Percentiles rank a stretch among this genome's conserved stretches.
Evolutionary conservation across 371 early-diverging fungal species (phyloP).

Genomic region (Nematocida homosporus): DNA sequence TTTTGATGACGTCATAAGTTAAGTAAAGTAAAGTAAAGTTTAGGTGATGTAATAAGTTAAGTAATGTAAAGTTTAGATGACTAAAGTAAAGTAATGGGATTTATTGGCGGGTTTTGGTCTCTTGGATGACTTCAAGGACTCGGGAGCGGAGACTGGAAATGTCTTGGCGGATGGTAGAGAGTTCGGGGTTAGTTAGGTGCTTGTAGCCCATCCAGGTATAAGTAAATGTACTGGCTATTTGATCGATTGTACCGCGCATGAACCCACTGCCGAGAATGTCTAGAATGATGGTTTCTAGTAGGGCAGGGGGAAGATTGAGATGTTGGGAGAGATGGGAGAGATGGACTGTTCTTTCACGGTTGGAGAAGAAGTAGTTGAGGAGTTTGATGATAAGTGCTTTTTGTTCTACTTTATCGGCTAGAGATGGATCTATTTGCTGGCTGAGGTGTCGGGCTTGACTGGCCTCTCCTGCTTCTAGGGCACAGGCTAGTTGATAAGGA

Average conservation of each 20-base stretch:
- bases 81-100: not conserved
- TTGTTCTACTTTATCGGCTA: slow-evolving; percentile 3
- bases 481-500: not conserved
- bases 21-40: not conserved
- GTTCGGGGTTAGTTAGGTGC: slow-evolving; percentile 28
- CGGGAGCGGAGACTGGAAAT: slow-evolving; percentile 11
- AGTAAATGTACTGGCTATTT: slow-evolving; percentile 26
- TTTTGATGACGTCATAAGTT: too few species aligned
- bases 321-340: slow-evolving; percentile 22
- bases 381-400: slow-evolving; percentile 31
- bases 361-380: slow-evolving; percentile 48
- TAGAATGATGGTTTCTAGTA: slow-evolving; percentile 18
- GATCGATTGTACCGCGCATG: slow-evolving; percentile 48
- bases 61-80: not conserved
- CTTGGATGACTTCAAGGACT: slow-evolving; percentile 9
- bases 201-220: slow-evolving; percentile 54
- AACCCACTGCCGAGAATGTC: slow-evolving; percentile 32
- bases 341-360: slow-evolving; percentile 23
- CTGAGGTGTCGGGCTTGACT: not conserved
- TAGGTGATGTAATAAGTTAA: not conserved
- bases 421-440: not conserved
- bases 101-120: slow-evolving; percentile 1
- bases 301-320: not conserved
- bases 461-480: slow-evolving; percentile 29
- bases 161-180: not conserved